phyloP scores from a whole-genome alignment of 2,329 filamentous ascomycete species.

The Ilyonectria robusta region DNA sequence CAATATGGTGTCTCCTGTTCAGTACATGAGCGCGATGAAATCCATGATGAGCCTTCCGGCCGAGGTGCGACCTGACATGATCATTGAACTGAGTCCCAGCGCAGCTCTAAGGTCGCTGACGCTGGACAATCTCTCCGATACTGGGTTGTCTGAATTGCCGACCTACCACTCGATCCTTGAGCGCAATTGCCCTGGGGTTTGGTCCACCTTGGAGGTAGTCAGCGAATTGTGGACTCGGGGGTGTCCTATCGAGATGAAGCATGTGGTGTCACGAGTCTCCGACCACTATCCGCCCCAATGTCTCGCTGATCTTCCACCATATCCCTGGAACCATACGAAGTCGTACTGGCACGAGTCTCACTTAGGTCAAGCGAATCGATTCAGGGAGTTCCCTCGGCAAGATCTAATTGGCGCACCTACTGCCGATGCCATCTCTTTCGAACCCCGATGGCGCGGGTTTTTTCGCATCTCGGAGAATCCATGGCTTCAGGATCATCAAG shows the following conservation, averaged over 20 bases:
- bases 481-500: constrained; percentile 67
- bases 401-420: constrained; percentile 66
- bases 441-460: constrained; percentile 65
- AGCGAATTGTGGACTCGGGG: constrained; percentile 58
- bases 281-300: constrained; percentile 47
- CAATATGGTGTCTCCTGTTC: constrained; percentile 62
- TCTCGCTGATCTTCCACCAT: constrained; percentile 63
- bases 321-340: constrained; percentile 68
- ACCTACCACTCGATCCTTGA: constrained; percentile 50
- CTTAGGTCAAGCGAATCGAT: constrained; percentile 59
- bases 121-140: constrained; percentile 51
- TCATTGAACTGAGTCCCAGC: constrained; percentile 60
- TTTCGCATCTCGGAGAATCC: constrained; percentile 64
- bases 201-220: constrained; percentile 49
- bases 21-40: constrained; percentile 58
- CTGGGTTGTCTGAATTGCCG: constrained; percentile 21
- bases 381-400: constrained; percentile 61
- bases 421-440: constrained; percentile 59
- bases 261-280: constrained; percentile 42
- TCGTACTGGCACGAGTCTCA: constrained; percentile 69
- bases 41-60: constrained; percentile 50
- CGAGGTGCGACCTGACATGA: constrained; percentile 50
- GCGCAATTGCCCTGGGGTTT: constrained; percentile 40
- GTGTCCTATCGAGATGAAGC: constrained; percentile 49
- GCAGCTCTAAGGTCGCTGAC: constrained; percentile 55